Evolutionary conservation across 257 asterid species (phyloP).

Genomic region (Solanum chmielewskii): DNA sequence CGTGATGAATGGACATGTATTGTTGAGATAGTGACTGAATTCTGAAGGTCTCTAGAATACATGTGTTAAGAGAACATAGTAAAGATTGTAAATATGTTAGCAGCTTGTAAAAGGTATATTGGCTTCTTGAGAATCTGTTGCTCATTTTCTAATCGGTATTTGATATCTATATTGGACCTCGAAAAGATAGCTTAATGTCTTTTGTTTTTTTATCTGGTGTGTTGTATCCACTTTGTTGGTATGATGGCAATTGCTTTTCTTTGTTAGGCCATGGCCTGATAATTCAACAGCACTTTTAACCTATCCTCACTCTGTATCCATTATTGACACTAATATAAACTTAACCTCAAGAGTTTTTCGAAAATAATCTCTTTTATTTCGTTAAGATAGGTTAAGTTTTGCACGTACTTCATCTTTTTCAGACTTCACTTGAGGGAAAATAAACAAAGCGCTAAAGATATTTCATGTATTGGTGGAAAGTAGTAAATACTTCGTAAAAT

Average conservation of each 20-base stretch:
- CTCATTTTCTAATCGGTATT: too few relatives aligned
- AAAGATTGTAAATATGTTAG: too few relatives aligned
- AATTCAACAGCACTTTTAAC: background rate
- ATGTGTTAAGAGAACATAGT: background rate
- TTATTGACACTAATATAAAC: too few relatives aligned
- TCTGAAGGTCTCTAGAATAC: background rate
- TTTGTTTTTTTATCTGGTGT: background rate
- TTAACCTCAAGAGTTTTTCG: background rate
- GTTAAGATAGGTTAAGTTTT: background rate
- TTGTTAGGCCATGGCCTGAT: background rate
- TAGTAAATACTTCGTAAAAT: background rate
- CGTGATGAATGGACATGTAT: background rate
- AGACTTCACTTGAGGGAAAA: background rate
- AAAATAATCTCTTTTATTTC: background rate
- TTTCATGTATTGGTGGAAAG: background rate
- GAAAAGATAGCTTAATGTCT: background rate
- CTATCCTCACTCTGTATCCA: background rate
- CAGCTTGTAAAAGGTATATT: too few relatives aligned
- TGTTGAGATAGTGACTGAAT: background rate
- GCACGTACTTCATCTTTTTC: fast-evolving
- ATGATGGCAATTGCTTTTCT: background rate
- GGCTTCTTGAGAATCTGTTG: too few relatives aligned
- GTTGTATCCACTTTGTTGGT: background rate
- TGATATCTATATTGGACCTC: too few relatives aligned
- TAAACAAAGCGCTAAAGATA: too few relatives aligned